Evolutionary conservation across 139 green algal species (phyloP), one percentile per base, ranked within the genome.

Genomic region (Raphidocelis subcapitata): DNA sequence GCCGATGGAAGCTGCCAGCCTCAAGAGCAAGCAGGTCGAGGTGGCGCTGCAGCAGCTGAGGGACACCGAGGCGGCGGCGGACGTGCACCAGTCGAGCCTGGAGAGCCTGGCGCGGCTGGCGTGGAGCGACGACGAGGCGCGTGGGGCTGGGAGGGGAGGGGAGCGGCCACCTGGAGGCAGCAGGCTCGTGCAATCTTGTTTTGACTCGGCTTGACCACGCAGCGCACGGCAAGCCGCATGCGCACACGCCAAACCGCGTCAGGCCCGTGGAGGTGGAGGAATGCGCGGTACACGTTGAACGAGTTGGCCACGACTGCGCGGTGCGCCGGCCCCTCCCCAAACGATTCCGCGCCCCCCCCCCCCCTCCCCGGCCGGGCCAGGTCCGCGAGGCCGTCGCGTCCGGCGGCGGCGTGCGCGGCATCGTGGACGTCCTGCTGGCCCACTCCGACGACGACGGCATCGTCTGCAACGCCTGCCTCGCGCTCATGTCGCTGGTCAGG

Each of bases 71-170:
- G 44, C 33, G 5, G 61, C 41, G 20, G 44, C 63, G 1, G 67
- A 73, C 31, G 74, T 60, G n/a, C 56, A 79, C 59, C 62, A 80
- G 63, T 67, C 65, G 2, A 69, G 74, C n/a, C 70, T 92, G 33
- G 87, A 92, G 59, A 64, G 80, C 1, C 52, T 92, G 23, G 85
- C 85, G 0, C 71, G 83, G 2, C 79, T 92, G 28, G 72, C 73
- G 15, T 92, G 87, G 87, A 86, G 66, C 51, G 87, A 92, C 63
- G 87, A 92, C 57, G 79, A 67, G 5, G 77, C 84, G 26, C 37
- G 83, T 10, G 55, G 75, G 65, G 57, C 76, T 64, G 72, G 81
- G 31, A 62, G 24, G 20, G 31, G 56, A 62, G 65, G 47, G 74
- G 16, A 56, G 49, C 16, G 16, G 16, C 49, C 49, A 56, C 18